Percentiles rank a stretch among this genome's conserved stretches.
These are phyloP conservation scores for Chrysanthemum seticuspe DNA, from an alignment of 129 eudicot species.

Conservation along the genomic window DNA sequence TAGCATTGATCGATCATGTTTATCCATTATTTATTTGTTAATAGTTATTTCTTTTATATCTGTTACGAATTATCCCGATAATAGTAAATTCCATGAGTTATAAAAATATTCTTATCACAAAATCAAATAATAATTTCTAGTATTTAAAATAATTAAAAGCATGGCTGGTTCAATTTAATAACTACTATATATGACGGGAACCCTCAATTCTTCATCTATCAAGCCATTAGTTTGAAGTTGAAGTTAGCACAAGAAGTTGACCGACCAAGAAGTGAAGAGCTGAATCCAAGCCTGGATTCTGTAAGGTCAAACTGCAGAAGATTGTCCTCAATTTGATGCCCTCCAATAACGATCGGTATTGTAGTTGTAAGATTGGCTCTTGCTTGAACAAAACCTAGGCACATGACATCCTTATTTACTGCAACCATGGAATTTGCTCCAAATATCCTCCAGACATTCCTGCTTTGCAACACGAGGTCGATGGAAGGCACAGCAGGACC, in stretches of 20 bases:
- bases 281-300: slow-evolving; percentile 35
- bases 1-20: too few relatives aligned
- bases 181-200: too few relatives aligned
- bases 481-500: slow-evolving; percentile 5
- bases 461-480: slow-evolving; percentile 4
- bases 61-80: too few relatives aligned
- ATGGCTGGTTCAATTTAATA: too few relatives aligned
- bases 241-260: neutral
- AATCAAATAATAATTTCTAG: too few relatives aligned
- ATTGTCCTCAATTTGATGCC: slow-evolving; percentile 33
- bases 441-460: neutral
- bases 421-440: slow-evolving; percentile 13
- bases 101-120: too few relatives aligned
- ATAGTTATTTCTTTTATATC: too few relatives aligned
- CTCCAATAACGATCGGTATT: neutral
- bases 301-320: slow-evolving; percentile 44
- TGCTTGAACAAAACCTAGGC: slow-evolving; percentile 10
- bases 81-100: too few relatives aligned
- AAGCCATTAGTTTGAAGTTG: neutral
- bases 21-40: too few relatives aligned
- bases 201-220: neutral
- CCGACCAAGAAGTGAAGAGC: slow-evolving; percentile 32
- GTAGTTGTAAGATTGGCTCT: neutral
- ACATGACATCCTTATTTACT: neutral
- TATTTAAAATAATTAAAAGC: too few relatives aligned